These are phyloP conservation scores for Dioscorea alata DNA, from an alignment of 106 monocot genomes.

Conservation along the genomic window DNA sequence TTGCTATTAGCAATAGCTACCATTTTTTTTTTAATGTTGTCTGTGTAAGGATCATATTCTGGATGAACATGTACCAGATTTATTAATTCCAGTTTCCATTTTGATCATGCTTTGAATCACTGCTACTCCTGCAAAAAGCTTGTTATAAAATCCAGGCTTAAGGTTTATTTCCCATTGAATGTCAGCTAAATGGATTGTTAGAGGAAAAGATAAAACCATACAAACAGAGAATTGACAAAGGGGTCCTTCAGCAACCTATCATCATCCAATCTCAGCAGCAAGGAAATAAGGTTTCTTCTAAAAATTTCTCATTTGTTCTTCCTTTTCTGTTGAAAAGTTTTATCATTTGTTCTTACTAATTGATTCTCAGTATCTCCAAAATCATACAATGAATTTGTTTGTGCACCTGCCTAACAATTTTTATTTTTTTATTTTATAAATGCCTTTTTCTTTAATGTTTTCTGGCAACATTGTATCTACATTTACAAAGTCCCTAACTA, in stretches of 20 bases:
- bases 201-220: slow-evolving; percentile 69
- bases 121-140: too few relatives aligned
- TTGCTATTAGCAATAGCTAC: too few relatives aligned
- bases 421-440: neutral
- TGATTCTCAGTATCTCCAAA: neutral
- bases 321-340: neutral
- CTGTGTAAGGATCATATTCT: too few relatives aligned
- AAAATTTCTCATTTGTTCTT: neutral
- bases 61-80: too few relatives aligned
- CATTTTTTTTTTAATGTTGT: too few relatives aligned
- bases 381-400: neutral
- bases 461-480: too few relatives aligned
- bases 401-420: neutral
- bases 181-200: slow-evolving; percentile 53
- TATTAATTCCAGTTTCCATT: too few relatives aligned
- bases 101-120: too few relatives aligned
- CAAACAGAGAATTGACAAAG: slow-evolving; percentile 31
- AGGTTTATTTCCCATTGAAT: too few relatives aligned
- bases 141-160: too few relatives aligned
- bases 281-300: slow-evolving; percentile 44
- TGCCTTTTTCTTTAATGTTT: neutral
- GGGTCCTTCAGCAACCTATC: slow-evolving; percentile 42
- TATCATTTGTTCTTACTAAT: neutral
- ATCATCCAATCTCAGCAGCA: slow-evolving; percentile 32
- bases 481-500: too few relatives aligned